Evolutionary conservation across 768 basidiomycete species (phyloP).

Genomic region (Phaeotremella fagi): DNA sequence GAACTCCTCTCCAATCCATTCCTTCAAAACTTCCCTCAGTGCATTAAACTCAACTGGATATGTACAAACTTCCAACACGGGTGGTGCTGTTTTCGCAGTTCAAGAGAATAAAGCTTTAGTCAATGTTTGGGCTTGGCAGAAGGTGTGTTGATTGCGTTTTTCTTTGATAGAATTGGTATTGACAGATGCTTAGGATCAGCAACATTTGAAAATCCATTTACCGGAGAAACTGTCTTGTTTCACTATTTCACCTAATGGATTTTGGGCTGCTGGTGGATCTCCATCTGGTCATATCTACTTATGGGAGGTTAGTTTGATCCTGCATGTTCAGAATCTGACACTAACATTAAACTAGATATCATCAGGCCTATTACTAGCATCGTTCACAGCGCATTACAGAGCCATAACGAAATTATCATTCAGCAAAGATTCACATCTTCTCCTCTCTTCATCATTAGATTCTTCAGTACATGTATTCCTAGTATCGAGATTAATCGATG

Average conservation of each 20-base stretch:
- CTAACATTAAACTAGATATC: conserved; percentile 57
- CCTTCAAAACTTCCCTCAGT: conserved; percentile 81
- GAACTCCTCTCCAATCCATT: conserved; percentile 41
- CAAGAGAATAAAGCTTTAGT: conserved; percentile 84
- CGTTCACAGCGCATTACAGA: conserved; percentile 96
- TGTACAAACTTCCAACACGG: conserved; percentile 65
- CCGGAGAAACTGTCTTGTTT: conserved; percentile 85
- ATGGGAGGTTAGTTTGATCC: conserved; percentile 73
- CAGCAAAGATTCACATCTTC: conserved; percentile 69
- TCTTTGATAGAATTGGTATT: neutral
- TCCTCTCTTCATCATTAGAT: conserved; percentile 86
- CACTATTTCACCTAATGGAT: conserved; percentile 65
- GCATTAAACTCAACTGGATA: conserved; percentile 62
- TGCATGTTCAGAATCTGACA: neutral
- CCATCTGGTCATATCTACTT: conserved; percentile 82
- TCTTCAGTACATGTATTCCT: conserved; percentile 72
- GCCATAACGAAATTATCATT: conserved; percentile 76
- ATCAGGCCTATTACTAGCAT: conserved; percentile 86
- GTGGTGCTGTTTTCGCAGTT: conserved; percentile 76
- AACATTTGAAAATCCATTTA: conserved; percentile 74
- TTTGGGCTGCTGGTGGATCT: conserved; percentile 82
- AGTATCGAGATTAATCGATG: conserved; percentile 37
- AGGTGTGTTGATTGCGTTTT: conserved; percentile 54
- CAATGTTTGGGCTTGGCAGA: conserved; percentile 90
- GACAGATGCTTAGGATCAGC: conserved; percentile 65